These are phyloP conservation scores for Whalleya microplaca DNA, from an alignment of 2,329 filamentous ascomycete genomes.

Conservation along the genomic window DNA sequence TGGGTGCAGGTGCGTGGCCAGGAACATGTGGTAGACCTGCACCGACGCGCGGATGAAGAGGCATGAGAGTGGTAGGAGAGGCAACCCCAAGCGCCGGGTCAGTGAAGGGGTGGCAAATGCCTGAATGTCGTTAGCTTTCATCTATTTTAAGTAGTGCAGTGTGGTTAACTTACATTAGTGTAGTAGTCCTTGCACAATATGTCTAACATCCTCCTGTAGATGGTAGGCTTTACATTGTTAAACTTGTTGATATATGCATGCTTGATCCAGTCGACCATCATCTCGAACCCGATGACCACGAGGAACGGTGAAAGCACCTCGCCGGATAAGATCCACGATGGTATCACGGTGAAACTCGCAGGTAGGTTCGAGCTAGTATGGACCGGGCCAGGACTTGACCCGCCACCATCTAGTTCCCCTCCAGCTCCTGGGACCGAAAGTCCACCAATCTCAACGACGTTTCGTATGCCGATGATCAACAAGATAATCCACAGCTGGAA, in stretches of 20 bases:
- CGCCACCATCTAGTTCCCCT: constrained; percentile 48
- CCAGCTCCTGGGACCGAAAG: constrained; percentile 66
- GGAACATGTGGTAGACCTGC: constrained; percentile 98
- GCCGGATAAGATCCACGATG: constrained; percentile 74
- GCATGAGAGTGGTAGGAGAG: constrained; percentile 89
- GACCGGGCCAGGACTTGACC: constrained; percentile 61
- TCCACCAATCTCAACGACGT: constrained; percentile 93
- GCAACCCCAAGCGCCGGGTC: constrained; percentile 85
- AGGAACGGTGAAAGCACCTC: constrained; percentile 93
- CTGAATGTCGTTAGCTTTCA: constrained; percentile 43
- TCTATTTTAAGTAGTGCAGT: not conserved
- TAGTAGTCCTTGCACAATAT: constrained; percentile 98
- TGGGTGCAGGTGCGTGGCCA: constrained; percentile 81
- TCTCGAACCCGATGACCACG: constrained; percentile 92
- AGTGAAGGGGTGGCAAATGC: constrained; percentile 91
- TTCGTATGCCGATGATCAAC: constrained; percentile 92
- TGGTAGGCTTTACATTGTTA: constrained; percentile 90
- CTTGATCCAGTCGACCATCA: constrained; percentile 95
- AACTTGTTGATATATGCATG: constrained; percentile 98
- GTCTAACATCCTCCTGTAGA: constrained; percentile 89
- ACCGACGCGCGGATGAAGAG: constrained; percentile 93
- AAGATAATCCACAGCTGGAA: constrained; percentile 99
- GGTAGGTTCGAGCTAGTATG: constrained; percentile 79
- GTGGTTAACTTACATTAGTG: constrained; percentile 67
- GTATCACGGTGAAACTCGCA: constrained; percentile 87